Evolutionary conservation across 768 basidiomycete genomes (phyloP).

Genomic region (Boletus fagicola): DNA sequence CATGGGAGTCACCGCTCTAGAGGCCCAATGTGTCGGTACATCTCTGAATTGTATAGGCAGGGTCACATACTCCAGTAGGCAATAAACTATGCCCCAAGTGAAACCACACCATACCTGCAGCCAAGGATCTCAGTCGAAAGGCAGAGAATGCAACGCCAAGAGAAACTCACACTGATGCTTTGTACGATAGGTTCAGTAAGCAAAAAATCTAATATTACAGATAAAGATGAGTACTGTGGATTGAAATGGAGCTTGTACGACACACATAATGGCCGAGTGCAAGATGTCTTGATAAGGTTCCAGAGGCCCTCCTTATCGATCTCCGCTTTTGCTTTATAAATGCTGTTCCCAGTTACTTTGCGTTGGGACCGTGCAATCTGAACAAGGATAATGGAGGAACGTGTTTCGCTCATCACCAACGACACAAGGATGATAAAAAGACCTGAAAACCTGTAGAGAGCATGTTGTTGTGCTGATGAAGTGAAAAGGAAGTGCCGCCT

Average conservation of each 20-base stretch:
- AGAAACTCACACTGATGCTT: constrained; percentile 58
- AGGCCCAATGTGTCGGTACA: not conserved
- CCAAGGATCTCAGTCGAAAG: not conserved
- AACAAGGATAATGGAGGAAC: constrained; percentile 66
- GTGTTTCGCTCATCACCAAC: constrained; percentile 67
- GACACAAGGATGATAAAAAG: constrained; percentile 48
- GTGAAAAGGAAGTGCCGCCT: not conserved
- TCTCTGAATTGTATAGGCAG: not conserved
- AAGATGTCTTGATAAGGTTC: constrained; percentile 63
- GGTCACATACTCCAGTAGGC: constrained; percentile 51
- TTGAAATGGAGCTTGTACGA: constrained; percentile 6
- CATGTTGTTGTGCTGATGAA: not conserved
- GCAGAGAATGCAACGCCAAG: not conserved
- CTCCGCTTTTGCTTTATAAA: constrained; percentile 61
- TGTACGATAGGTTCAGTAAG: constrained; percentile 64
- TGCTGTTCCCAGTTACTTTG: constrained; percentile 58
- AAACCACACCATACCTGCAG: constrained; percentile 63
- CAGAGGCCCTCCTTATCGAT: constrained; percentile 53
- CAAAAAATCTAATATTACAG: constrained; percentile 18
- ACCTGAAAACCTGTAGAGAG: constrained; percentile 46
- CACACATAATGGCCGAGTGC: constrained; percentile 69
- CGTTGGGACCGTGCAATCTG: constrained; percentile 62
- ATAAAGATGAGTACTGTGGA: not conserved
- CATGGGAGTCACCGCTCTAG: constrained; percentile 52
- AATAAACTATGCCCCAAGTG: constrained; percentile 72